Evolutionary conservation across 805 yeast genomes (phyloP), one percentile per base, ranked within the genome.

Genomic region (Ogataea ganodermae): DNA sequence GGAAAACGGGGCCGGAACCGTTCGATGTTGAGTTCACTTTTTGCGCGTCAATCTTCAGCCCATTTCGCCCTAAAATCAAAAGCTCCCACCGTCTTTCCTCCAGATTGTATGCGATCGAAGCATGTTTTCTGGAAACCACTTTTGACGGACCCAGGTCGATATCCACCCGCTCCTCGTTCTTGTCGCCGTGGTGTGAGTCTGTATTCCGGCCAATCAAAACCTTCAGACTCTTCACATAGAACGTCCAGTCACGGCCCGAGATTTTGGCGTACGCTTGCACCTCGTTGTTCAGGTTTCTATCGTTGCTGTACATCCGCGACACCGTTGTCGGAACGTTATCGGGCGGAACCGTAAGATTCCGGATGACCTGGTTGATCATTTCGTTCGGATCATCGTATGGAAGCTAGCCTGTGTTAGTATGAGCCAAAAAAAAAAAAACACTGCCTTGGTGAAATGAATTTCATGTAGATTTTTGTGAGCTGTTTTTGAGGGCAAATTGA

Each of bases 201-300:
- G 96, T 87, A 59, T 85, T 85, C 59, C 99, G 77, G n/a, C 99
- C 99, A 48, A 94, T 87, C 1, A 84, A 71, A 4, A 92, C 79
- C 23, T 77, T 78, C 43, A 92, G 72, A 14, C 82, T 74, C 63
- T 91, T 89, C 35, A 94, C 97, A 61, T 90, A 94, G 64, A 78
- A 94, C 1, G 99, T 92, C 99, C 99, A 94, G 60, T 81, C 82
- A 28, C 77, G 71, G 36, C 99, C 99, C 0, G 97, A 91, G 40
- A 94, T 84, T 66, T 94, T 94, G 28, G 97, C 99, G 66, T 92
- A 94, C 0, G 99, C 99, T 69, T 91, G 96, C n/a, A 94, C 91
- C 64, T 91, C 96, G 43, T 80, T 75, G 52, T 80, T 81, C 49
- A 69, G 60, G 54, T 80, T 86, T 51, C 81, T 80, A 43, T 83